Evolutionary conservation across 345 rosid genomes (phyloP).

Genomic region (Aurinia saxatilis): DNA sequence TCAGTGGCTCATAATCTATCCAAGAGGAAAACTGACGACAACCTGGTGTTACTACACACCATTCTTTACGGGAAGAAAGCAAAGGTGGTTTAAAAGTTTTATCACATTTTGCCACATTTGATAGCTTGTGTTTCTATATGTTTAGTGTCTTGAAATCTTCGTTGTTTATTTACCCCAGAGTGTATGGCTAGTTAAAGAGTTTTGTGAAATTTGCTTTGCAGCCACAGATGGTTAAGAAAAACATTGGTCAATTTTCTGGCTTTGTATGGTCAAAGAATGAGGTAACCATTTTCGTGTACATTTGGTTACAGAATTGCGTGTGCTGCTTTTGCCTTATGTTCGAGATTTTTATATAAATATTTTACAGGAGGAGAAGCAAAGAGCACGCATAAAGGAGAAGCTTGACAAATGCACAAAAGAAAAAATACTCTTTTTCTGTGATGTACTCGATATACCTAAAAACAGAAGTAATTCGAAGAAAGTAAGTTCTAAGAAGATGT

Average conservation of each 20-base stretch:
- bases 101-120: conserved; percentile 9
- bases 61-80: conserved; percentile 95
- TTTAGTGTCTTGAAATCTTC: background rate
- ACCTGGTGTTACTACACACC: conserved; percentile 63
- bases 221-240: conserved; percentile 72
- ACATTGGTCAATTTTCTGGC: conserved; percentile 91
- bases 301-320: background rate
- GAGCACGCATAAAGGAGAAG: conserved; percentile 66
- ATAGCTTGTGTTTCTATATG: background rate
- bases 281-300: conserved; percentile 35
- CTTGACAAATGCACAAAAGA: conserved; percentile 90
- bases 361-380: conserved; percentile 66
- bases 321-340: conserved; percentile 12
- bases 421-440: conserved; percentile 77
- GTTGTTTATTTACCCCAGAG: background rate
- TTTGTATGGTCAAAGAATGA: conserved; percentile 79
- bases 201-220: conserved; percentile 29
- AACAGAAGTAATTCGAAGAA: conserved; percentile 55
- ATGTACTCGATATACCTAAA: conserved; percentile 76
- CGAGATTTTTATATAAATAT: background rate
- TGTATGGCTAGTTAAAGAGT: background rate
- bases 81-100: conserved; percentile 45
- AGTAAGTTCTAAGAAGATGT: conserved; percentile 33
- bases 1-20: conserved; percentile 97
- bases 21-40: conserved; percentile 89